Evolutionary conservation across 441 rosid species (phyloP), one percentile per base, ranked within the genome.

Genomic region (Adansonia gregorii): DNA sequence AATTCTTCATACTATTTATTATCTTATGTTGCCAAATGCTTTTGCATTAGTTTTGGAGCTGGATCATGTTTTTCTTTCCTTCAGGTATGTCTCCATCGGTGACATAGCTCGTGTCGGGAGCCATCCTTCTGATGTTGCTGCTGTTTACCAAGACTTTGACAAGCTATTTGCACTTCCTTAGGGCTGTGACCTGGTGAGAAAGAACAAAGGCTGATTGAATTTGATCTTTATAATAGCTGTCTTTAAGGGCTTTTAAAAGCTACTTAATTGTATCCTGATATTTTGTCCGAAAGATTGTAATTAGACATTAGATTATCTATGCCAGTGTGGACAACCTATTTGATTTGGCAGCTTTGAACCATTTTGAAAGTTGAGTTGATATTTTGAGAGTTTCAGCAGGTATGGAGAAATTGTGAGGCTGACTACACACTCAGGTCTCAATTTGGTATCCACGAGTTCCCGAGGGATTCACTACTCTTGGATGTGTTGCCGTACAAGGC

Each of bases 381-480:
- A 52, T 31, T 9, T 63, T 48, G 41, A n/a, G 74, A 52, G 48
- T 71, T 70, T 52, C 22, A 35, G 65, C 87, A 95, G 97, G 98
- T 92, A 8, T 96, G 99, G 99, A 93, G 99, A 84, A 94, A 94
- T 84, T 96, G 98, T 78, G 39, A 66, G 60, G 98, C 90, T 66
- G 97, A 94, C 84, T 96, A 94, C 85, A 78, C 76, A 61, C 67
- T 77, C 89, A 93, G 10, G 87, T 96, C 64, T 92, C 99, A 4
- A 90, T 94, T 72, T 96, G 99, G 99, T 95, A 83, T 81, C 98
- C 99, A 39, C 87, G 98, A 64, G 95, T 98, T 49, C 96, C 98
- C 0, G 97, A 94, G 56, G 99, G 98, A 73, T 94, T 79, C n/a
- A 82, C 86, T 7, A 85, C 98, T 64, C 90, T 86, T 27, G 98